Conservation (phyloP, 306 rosid species). For the Comarum palustre region DNA sequence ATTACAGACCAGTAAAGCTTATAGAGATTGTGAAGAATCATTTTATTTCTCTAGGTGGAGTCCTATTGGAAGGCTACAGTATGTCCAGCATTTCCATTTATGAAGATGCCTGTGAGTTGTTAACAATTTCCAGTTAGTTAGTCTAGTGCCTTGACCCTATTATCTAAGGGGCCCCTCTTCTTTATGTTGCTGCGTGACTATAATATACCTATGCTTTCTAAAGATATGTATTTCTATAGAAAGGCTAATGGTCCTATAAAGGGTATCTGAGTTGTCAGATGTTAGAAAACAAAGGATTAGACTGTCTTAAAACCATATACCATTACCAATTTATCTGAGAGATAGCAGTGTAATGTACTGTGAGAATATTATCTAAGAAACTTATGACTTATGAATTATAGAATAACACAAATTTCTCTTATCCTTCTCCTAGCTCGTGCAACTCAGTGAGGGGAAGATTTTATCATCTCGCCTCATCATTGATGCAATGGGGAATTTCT, state of each 20-base stretch:
- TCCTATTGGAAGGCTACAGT: constrained; percentile 59
- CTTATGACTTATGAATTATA: not conserved
- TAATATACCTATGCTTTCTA: not conserved
- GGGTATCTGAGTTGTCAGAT: not conserved
- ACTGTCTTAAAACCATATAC: not conserved
- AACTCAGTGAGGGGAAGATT: constrained; percentile 58
- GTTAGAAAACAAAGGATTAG: not conserved
- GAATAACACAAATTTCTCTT: constrained; percentile 7
- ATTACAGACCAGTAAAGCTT: constrained; percentile 70
- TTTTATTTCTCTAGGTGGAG: constrained; percentile 76
- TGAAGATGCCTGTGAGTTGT: constrained; percentile 82
- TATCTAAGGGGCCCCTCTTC: constrained; percentile 9
- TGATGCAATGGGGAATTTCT: constrained; percentile 98
- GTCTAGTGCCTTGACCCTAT: constrained; percentile 17
- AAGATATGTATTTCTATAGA: not conserved
- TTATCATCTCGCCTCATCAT: constrained; percentile 71
- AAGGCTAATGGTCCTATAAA: not conserved
- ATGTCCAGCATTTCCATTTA: constrained; percentile 58
- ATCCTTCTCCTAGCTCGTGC: constrained; percentile 48
- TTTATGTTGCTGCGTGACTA: not conserved
- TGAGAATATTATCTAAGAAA: not conserved
- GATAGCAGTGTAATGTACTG: not conserved
- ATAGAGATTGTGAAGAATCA: constrained; percentile 77
- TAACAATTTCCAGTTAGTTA: constrained; percentile 19
- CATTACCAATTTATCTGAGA: not conserved